Evolutionary conservation across 345 rosid genomes (phyloP).

Genomic region (Linum trigynum): DNA sequence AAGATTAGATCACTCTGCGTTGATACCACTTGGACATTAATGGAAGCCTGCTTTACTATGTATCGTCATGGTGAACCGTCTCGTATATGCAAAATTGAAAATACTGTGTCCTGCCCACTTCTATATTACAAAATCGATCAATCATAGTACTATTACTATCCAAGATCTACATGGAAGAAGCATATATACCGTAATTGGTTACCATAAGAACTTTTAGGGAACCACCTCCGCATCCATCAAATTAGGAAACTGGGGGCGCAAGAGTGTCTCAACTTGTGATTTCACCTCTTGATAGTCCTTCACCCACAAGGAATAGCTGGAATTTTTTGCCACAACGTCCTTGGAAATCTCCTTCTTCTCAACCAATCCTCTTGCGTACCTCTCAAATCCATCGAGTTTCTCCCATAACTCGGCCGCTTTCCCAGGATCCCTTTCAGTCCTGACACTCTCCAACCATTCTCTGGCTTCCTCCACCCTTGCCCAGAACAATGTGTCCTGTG

Average conservation of each 20-base stretch:
- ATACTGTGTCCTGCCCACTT: no score
- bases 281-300: slow-evolving; percentile 30
- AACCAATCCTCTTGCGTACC: slow-evolving; percentile 30
- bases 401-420: slow-evolving; percentile 21
- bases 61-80: no score
- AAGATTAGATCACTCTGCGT: no score
- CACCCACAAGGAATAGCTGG: slow-evolving; percentile 61
- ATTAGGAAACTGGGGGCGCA: not conserved
- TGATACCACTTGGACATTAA: no score
- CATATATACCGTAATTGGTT: not conserved
- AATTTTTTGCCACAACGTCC: slow-evolving; percentile 57
- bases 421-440: slow-evolving; percentile 27
- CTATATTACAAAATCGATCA: slow-evolving; percentile 5
- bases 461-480: slow-evolving; percentile 72
- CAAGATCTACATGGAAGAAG: slow-evolving; percentile 20
- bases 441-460: slow-evolving; percentile 36
- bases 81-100: no score
- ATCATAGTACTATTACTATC: slow-evolving; percentile 18
- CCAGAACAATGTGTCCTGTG: slow-evolving; percentile 90
- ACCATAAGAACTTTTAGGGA: not conserved
- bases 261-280: slow-evolving; percentile 8
- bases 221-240: slow-evolving; percentile 6
- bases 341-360: slow-evolving; percentile 44
- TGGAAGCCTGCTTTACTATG: no score
- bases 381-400: slow-evolving; percentile 28